Percentiles rank a stretch among this genome's conserved stretches.
phyloP scores from a whole-genome alignment of 2,329 filamentous ascomycete species.

The Colletotrichum graminicola region DNA sequence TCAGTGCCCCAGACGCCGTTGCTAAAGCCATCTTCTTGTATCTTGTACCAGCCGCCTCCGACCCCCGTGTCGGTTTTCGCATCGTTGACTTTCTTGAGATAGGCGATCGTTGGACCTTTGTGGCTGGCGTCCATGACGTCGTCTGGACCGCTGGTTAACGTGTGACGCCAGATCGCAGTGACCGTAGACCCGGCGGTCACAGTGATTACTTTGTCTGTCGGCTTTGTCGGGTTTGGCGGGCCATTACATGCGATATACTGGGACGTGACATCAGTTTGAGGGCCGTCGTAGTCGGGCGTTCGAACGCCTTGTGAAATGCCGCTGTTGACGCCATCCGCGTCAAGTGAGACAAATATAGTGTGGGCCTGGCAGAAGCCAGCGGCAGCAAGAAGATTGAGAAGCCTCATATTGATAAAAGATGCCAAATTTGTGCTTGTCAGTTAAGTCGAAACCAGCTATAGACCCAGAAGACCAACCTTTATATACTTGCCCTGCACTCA shows the following conservation, averaged over 20 bases:
- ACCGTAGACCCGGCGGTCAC: slow-evolving; percentile 60
- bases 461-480: neutral
- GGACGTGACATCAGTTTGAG: slow-evolving; percentile 58
- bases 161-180: slow-evolving; percentile 66
- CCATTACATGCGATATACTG: slow-evolving; percentile 67
- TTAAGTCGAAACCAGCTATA: accelerated
- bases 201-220: slow-evolving; percentile 60
- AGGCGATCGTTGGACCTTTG: slow-evolving; percentile 64
- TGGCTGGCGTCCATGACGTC: slow-evolving; percentile 67
- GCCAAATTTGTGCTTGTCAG: neutral
- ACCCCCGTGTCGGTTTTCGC: slow-evolving; percentile 57
- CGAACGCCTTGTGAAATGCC: slow-evolving; percentile 62
- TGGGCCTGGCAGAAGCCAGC: slow-evolving; percentile 51
- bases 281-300: slow-evolving; percentile 62
- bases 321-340: slow-evolving; percentile 60
- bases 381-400: slow-evolving; percentile 46
- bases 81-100: slow-evolving; percentile 67
- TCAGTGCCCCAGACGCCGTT: slow-evolving; percentile 57
- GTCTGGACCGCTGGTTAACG: slow-evolving; percentile 54
- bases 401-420: slow-evolving; percentile 41
- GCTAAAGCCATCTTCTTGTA: slow-evolving; percentile 57
- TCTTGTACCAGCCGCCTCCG: slow-evolving; percentile 58
- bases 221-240: slow-evolving; percentile 61
- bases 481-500: neutral
- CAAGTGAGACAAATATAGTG: slow-evolving; percentile 60